phyloP scores from a whole-genome alignment of 208 protist species.

The Leishmania braziliensis region DNA sequence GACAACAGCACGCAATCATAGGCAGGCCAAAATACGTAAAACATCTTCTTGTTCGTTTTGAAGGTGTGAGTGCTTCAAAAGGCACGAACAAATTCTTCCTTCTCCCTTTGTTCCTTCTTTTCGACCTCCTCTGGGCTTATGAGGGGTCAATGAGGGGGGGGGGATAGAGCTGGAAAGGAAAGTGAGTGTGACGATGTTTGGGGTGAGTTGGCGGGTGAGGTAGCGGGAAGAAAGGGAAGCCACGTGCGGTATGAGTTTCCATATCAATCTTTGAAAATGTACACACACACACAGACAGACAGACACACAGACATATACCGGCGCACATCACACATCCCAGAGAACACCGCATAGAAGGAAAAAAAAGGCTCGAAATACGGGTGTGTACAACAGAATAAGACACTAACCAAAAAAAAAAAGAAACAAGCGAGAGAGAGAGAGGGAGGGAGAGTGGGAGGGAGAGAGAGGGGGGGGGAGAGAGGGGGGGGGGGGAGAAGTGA shows the following conservation, averaged over 20 bases:
- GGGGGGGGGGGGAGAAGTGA: background rate
- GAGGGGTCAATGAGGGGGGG: background rate
- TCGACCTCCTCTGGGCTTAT: background rate
- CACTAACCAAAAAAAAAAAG: conserved; percentile 9
- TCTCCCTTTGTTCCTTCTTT: background rate
- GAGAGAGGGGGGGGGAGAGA: background rate
- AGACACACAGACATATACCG: background rate
- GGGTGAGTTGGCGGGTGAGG: background rate
- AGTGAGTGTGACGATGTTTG: background rate
- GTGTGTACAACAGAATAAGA: conserved; percentile 9
- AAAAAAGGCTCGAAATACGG: background rate
- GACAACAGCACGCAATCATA: background rate
- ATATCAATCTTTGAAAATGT: background rate
- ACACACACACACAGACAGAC: background rate
- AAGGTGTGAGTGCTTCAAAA: conserved; percentile 14
- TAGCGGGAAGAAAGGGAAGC: background rate
- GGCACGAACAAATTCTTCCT: background rate
- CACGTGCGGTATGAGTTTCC: background rate
- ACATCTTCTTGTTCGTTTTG: background rate
- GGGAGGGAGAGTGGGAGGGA: background rate
- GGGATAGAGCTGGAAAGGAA: background rate
- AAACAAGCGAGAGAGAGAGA: background rate
- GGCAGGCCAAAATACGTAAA: background rate
- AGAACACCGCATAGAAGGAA: conserved; percentile 15
- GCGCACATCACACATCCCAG: conserved; percentile 1